These are phyloP conservation scores for Elsinoe arachidis DNA, from an alignment of 2,329 filamentous ascomycete species.

Conservation along the genomic window DNA sequence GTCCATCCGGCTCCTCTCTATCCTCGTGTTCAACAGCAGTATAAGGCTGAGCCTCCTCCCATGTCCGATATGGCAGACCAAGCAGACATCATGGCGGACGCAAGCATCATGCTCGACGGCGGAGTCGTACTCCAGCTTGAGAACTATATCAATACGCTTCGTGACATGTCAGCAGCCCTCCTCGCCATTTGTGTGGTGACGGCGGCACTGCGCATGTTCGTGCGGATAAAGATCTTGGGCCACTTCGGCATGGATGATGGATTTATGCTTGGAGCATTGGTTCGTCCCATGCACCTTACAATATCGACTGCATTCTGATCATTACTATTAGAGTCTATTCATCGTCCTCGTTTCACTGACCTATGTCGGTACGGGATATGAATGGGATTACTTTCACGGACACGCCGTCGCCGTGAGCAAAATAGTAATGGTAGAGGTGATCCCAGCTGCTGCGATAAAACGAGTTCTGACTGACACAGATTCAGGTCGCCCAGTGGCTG, in stretches of 20 bases:
- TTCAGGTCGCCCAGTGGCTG: constrained; percentile 10
- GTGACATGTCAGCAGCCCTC: constrained; percentile 11
- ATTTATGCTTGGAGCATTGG: constrained; percentile 10
- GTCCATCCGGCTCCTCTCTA: not conserved
- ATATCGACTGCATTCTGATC: not conserved
- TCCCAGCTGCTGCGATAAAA: not conserved
- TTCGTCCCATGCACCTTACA: not conserved
- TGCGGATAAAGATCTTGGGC: constrained; percentile 2
- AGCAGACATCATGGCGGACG: constrained; percentile 5
- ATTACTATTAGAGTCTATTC: constrained; percentile 6
- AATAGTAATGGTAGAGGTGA: constrained; percentile 7
- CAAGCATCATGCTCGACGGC: constrained; percentile 1
- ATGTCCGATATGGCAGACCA: constrained; percentile 11
- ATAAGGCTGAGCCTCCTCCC: not conserved
- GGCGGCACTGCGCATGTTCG: constrained; percentile 11
- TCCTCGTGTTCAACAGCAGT: not conserved
- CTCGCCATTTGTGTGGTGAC: constrained; percentile 6
- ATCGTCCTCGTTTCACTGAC: constrained; percentile 8
- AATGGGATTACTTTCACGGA: constrained; percentile 11
- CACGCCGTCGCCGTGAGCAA: not conserved
- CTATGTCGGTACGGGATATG: constrained; percentile 1
- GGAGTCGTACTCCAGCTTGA: constrained; percentile 8
- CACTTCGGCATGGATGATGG: constrained; percentile 10
- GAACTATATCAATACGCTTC: constrained; percentile 6
- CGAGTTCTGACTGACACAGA: constrained; percentile 6